phyloP scores from a whole-genome alignment of 73 alveolate species.

The Tetrahymena elliotti region DNA sequence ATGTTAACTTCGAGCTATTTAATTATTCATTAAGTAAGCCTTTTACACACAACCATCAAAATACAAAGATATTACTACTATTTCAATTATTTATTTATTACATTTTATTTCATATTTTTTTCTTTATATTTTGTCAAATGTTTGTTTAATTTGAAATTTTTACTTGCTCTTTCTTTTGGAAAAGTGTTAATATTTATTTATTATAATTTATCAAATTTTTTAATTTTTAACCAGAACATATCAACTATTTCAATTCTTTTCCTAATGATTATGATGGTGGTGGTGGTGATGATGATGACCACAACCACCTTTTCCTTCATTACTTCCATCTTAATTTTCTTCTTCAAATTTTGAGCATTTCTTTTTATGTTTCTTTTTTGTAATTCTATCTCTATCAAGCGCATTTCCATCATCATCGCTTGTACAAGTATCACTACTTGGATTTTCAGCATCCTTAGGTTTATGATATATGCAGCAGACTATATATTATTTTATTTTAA shows the following conservation, averaged over 20 bases:
- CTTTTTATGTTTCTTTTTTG: slow-evolving; percentile 19
- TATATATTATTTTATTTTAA: background rate
- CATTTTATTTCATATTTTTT: too few species aligned
- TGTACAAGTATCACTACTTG: slow-evolving; percentile 13
- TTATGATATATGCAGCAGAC: slow-evolving; percentile 5
- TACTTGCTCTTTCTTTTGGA: background rate
- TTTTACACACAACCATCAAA: background rate
- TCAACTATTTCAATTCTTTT: background rate
- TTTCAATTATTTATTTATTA: too few species aligned
- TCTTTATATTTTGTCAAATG: background rate
- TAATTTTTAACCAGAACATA: background rate
- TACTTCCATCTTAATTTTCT: background rate
- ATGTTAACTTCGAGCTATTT: background rate
- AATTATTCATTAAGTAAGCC: background rate
- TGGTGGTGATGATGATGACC: background rate
- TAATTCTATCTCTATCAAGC: slow-evolving; percentile 20
- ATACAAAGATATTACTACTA: background rate
- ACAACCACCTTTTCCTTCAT: background rate
- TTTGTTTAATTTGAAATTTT: background rate
- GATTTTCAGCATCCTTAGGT: background rate
- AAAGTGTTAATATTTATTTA: too few species aligned
- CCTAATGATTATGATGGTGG: background rate
- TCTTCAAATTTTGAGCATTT: slow-evolving; percentile 12
- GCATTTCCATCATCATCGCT: slow-evolving; percentile 44
- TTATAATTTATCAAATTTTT: background rate